Conservation (phyloP, 352 stramenopile species). For the Phytopythium oedochilum region DNA sequence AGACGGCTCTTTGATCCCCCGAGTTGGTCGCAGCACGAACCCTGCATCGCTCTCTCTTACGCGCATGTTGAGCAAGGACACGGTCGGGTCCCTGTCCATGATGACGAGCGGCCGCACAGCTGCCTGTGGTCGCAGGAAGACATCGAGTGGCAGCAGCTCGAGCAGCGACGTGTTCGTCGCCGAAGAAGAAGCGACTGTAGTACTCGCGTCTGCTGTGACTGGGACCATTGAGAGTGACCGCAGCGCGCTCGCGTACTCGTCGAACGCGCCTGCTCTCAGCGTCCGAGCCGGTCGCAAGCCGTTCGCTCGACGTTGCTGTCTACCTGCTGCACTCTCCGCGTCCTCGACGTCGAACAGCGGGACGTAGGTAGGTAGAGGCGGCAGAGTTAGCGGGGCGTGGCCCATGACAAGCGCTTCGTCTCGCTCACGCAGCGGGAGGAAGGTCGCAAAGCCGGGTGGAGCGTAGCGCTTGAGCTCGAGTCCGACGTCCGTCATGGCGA, state of each 20-base stretch:
- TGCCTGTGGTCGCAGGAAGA: constrained; percentile 50
- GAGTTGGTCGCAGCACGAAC: constrained; percentile 41
- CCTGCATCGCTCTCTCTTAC: constrained; percentile 44
- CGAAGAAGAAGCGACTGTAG: neutral
- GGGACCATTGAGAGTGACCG: neutral
- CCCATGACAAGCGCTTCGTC: constrained; percentile 66
- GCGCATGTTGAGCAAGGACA: neutral
- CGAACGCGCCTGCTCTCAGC: neutral
- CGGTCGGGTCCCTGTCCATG: constrained; percentile 12
- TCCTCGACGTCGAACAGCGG: constrained; percentile 27
- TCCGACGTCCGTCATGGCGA: constrained; percentile 8
- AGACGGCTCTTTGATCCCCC: constrained; percentile 36
- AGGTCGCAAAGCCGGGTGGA: constrained; percentile 20
- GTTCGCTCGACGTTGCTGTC: constrained; percentile 43
- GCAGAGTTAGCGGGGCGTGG: constrained; percentile 47
- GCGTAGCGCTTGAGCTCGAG: constrained; percentile 46
- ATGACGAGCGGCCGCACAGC: constrained; percentile 41
- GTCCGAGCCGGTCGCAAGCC: constrained; percentile 13
- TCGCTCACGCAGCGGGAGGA: constrained; percentile 56
- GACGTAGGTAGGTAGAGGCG: constrained; percentile 57
- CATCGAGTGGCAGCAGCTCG: constrained; percentile 33
- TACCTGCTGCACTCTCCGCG: constrained; percentile 15
- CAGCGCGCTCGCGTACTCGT: constrained; percentile 1
- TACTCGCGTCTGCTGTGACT: neutral
- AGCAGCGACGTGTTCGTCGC: constrained; percentile 22